These are phyloP conservation scores for Sarcodon sp. DNA, from an alignment of 768 basidiomycete genomes.

Conservation along the genomic window DNA sequence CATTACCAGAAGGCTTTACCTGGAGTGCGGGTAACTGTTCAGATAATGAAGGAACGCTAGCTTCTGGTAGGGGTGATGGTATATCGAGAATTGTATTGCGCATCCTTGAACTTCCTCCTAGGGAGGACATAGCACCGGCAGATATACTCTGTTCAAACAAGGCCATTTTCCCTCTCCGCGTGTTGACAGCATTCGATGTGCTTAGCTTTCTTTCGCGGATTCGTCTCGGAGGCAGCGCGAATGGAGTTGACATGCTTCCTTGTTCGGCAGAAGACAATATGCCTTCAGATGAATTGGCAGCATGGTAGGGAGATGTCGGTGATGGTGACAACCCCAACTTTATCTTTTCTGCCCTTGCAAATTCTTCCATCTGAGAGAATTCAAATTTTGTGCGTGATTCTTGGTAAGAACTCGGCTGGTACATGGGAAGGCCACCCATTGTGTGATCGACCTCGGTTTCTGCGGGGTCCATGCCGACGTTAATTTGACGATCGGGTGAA, in stretches of 20 bases:
- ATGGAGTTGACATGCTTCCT: constrained; percentile 8
- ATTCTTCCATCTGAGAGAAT: constrained; percentile 67
- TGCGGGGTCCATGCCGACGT: constrained; percentile 4
- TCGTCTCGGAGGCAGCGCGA: constrained; percentile 29
- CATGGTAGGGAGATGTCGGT: constrained; percentile 1
- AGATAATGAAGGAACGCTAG: constrained; percentile 25
- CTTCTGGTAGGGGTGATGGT: constrained; percentile 8
- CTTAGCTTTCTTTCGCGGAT: constrained; percentile 85
- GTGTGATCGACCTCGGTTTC: constrained; percentile 8
- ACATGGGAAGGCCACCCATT: constrained; percentile 47
- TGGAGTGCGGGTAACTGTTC: constrained; percentile 19
- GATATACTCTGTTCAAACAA: constrained; percentile 52
- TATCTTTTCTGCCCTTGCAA: constrained; percentile 56
- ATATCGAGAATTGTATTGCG: too few relatives aligned
- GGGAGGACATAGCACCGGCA: neutral
- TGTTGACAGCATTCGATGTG: constrained; percentile 32
- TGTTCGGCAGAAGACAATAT: constrained; percentile 6
- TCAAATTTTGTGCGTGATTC: constrained; percentile 46
- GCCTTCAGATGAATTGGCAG: constrained; percentile 3
- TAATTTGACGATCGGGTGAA: constrained; percentile 5
- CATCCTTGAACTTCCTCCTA: constrained; percentile 11
- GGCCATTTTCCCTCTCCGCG: constrained; percentile 77
- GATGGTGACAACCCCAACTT: constrained; percentile 35
- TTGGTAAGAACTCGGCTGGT: constrained; percentile 38
- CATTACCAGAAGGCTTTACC: constrained; percentile 1